Conservation (phyloP, 768 basidiomycete genomes). For the Xerocomellus intermedius region DNA sequence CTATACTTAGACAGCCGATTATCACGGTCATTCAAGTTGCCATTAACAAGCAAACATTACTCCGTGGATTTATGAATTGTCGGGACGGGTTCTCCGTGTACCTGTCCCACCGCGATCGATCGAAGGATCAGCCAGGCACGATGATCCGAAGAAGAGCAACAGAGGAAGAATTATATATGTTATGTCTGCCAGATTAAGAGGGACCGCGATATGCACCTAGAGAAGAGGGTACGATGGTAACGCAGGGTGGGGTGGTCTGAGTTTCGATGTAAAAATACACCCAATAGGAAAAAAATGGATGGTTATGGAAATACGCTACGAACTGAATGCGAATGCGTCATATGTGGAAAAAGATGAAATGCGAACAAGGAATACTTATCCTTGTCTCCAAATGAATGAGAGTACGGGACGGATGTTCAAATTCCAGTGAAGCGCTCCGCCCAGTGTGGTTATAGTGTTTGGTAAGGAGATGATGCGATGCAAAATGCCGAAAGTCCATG, state of each 20-base stretch:
- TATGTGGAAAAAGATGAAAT: background rate
- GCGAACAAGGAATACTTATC: conserved; percentile 8
- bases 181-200: conserved; percentile 18
- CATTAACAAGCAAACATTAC: background rate
- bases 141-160: background rate
- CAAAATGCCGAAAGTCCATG: conserved; percentile 25
- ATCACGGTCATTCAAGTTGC: background rate
- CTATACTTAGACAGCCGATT: no score
- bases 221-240: conserved; percentile 10
- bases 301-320: conserved; percentile 11
- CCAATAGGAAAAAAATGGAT: background rate
- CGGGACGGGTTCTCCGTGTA: background rate
- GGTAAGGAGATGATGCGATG: conserved; percentile 22
- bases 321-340: conserved; percentile 18
- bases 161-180: conserved; percentile 2
- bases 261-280: conserved; percentile 25
- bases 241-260: conserved; percentile 9
- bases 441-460: conserved; percentile 13
- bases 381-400: conserved; percentile 19
- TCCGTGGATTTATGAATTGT: background rate
- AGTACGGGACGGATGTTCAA: conserved; percentile 22
- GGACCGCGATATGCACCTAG: conserved; percentile 12
- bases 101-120: background rate
- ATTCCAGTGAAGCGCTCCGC: conserved; percentile 29
- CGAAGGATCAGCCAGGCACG: background rate